Conservation (phyloP, 2,329 filamentous ascomycete species). For the Xylariaceae sp. region DNA sequence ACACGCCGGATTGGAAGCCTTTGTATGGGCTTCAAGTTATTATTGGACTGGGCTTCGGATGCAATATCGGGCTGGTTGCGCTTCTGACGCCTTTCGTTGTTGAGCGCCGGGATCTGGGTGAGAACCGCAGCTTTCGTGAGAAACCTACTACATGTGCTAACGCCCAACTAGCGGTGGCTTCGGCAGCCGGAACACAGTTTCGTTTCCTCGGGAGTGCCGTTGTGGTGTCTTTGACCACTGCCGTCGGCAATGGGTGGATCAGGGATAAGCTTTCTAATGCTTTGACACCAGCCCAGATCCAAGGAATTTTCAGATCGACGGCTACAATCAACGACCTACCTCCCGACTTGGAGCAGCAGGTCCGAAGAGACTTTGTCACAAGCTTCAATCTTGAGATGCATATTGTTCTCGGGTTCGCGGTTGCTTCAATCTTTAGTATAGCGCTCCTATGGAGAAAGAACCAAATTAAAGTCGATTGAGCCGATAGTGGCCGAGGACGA, state of each 20-base stretch:
- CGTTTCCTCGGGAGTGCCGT: conserved; percentile 18
- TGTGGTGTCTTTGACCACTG: conserved; percentile 18
- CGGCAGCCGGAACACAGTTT: conserved; percentile 17
- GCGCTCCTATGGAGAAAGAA: conserved; percentile 14
- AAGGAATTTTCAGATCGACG: conserved; percentile 14
- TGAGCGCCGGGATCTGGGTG: conserved; percentile 18
- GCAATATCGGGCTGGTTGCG: conserved; percentile 14
- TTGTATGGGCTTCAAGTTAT: conserved; percentile 17
- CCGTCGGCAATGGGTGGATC: conserved; percentile 16
- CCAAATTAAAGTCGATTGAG: conserved; percentile 8
- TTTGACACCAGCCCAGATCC: conserved; percentile 10
- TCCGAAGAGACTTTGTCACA: conserved; percentile 11
- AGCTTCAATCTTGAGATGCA: conserved; percentile 19
- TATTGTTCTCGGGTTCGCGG: conserved; percentile 19
- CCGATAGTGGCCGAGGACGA: not conserved
- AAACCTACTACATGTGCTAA: not conserved
- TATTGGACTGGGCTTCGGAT: conserved; percentile 13
- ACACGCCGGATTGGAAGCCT: conserved; percentile 4
- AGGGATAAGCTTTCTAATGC: conserved; percentile 5
- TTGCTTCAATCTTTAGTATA: conserved; percentile 13
- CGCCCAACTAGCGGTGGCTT: conserved; percentile 11
- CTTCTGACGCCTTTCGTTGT: conserved; percentile 16
- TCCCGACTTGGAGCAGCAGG: not conserved
- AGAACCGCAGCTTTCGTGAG: not conserved
- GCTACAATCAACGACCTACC: conserved; percentile 11